phyloP scores from a whole-genome alignment of 768 basidiomycete genomes.

The Agaricus bisporus region DNA sequence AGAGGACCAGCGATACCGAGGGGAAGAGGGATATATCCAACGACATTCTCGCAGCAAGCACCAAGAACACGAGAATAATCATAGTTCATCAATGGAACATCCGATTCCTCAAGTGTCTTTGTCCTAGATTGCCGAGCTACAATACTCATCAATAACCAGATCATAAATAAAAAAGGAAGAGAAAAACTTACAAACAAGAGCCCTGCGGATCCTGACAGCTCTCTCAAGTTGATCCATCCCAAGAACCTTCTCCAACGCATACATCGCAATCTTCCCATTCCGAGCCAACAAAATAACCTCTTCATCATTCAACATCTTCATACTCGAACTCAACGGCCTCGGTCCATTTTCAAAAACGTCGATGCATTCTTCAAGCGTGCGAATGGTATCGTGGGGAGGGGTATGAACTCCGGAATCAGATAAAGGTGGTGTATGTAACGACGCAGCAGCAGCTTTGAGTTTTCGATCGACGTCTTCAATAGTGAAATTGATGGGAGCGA shows the following conservation, averaged over 20 bases:
- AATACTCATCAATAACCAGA: slow-evolving; percentile 4
- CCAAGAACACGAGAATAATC: slow-evolving; percentile 93
- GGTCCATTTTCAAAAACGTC: slow-evolving; percentile 75
- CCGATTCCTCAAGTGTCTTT: slow-evolving; percentile 76
- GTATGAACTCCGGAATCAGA: slow-evolving; percentile 6
- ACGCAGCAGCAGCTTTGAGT: slow-evolving; percentile 27
- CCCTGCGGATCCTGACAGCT: slow-evolving; percentile 81
- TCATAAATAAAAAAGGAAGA: not conserved
- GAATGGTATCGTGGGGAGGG: slow-evolving; percentile 16
- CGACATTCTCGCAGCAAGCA: slow-evolving; percentile 98
- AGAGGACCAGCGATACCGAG: slow-evolving; percentile 96
- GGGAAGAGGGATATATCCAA: slow-evolving; percentile 94
- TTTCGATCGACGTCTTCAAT: slow-evolving; percentile 52
- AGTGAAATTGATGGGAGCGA: slow-evolving; percentile 28
- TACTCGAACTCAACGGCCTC: slow-evolving; percentile 46
- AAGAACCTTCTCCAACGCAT: slow-evolving; percentile 93
- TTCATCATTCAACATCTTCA: slow-evolving; percentile 77
- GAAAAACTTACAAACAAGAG: slow-evolving; percentile 75
- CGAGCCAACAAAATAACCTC: slow-evolving; percentile 86
- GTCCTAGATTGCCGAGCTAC: slow-evolving; percentile 81
- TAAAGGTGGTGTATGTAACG: slow-evolving; percentile 1
- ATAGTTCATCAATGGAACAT: slow-evolving; percentile 78
- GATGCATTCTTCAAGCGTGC: slow-evolving; percentile 73
- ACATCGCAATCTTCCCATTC: slow-evolving; percentile 90
- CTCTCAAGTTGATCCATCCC: slow-evolving; percentile 64